Evolutionary conservation across 441 rosid species (phyloP).

Genomic region (Omphalea diandra): DNA sequence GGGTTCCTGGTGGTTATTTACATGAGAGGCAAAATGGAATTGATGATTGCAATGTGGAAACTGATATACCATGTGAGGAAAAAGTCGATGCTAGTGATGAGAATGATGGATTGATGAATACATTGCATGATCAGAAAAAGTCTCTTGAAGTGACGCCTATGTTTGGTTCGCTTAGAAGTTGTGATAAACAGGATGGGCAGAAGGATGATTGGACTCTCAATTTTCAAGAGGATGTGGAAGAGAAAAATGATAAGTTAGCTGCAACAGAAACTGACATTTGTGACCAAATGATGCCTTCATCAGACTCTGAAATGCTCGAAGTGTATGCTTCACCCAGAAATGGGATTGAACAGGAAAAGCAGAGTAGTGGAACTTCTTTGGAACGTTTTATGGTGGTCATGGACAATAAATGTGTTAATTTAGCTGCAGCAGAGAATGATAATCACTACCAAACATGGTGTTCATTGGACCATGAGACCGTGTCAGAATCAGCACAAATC

Average conservation of each 20-base stretch:
- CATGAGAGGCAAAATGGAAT: constrained; percentile 20
- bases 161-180: constrained; percentile 4
- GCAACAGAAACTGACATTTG: not conserved
- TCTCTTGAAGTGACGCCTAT: constrained; percentile 15
- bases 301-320: not conserved
- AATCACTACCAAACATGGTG: not conserved
- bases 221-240: constrained; percentile 11
- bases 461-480: not conserved
- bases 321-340: not conserved
- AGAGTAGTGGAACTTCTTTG: not conserved
- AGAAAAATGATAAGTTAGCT: constrained; percentile 10
- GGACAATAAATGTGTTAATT: not conserved
- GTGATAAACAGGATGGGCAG: constrained; percentile 19
- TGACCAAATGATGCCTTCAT: not conserved
- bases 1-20: constrained; percentile 20
- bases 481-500: not conserved
- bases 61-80: constrained; percentile 19
- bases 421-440: not conserved
- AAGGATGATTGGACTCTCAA: constrained; percentile 7
- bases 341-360: constrained; percentile 10
- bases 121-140: constrained; percentile 18
- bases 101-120: constrained; percentile 7
- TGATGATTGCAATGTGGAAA: constrained; percentile 24
- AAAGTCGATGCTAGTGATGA: constrained; percentile 19
- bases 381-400: not conserved